Evolutionary conservation across 1,284 basidiomycete genomes (phyloP).

Genomic region (Mycena sp.): DNA sequence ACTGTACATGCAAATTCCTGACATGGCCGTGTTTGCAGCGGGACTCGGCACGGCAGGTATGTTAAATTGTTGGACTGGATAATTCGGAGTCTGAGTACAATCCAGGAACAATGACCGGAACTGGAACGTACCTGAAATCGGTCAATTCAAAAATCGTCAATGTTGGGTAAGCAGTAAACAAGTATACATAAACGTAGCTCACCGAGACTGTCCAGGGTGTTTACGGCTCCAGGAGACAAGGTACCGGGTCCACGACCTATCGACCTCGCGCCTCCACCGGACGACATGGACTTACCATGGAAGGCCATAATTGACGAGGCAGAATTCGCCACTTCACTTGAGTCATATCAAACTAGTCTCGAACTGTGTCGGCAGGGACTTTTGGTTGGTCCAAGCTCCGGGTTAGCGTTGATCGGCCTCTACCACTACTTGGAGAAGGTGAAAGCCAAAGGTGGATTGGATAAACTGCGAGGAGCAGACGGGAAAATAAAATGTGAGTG

Average conservation of each 20-base stretch:
- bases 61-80: neutral
- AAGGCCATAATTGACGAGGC: slow-evolving; percentile 14
- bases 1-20: slow-evolving; percentile 12
- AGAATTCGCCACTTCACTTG: slow-evolving; percentile 11
- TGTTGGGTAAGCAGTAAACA: neutral
- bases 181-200: no score
- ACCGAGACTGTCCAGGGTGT: neutral
- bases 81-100: no score
- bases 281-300: slow-evolving; percentile 19
- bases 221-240: slow-evolving; percentile 13
- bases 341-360: slow-evolving; percentile 13
- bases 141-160: slow-evolving; percentile 14
- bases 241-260: slow-evolving; percentile 15
- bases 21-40: slow-evolving; percentile 16
- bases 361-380: slow-evolving; percentile 23
- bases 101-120: slow-evolving; percentile 6
- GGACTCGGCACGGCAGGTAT: slow-evolving; percentile 13
- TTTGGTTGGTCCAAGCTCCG: slow-evolving; percentile 30
- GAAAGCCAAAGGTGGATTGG: slow-evolving; percentile 20
- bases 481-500: slow-evolving; percentile 28
- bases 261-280: slow-evolving; percentile 10
- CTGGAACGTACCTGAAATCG: slow-evolving; percentile 16
- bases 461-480: slow-evolving; percentile 21
- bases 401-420: slow-evolving; percentile 20
- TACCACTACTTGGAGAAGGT: slow-evolving; percentile 22